Base-by-base conservation (phyloP, 805 yeast genomes). In the Soucietia sequanensis region DNA sequence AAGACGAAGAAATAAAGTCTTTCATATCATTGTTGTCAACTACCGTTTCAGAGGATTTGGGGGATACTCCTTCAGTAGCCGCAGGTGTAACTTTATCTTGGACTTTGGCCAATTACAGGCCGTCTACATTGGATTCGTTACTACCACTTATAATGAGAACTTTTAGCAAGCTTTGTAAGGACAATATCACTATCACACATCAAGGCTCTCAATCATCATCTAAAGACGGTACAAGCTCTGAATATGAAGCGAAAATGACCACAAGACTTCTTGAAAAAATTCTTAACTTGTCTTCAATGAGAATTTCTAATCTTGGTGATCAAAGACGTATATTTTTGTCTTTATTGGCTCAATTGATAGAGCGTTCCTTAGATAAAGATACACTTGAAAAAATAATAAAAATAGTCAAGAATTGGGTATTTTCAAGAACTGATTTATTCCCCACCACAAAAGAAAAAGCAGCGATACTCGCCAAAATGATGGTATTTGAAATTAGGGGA, bases 391-490 rank as follows among this genome's bases (percentile, higher is more conserved):
- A 81, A 51, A 84, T 93, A 30, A 78, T 91, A 17, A 71, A 72
- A 19, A 80, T 89, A 44, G 91, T 90, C 1, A 78, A 90, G 50
- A 74, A 75, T 11, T 93, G 99, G 99, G 91, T 90, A 0, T 89
- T 95, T 53, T 77, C 87, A 2, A 77, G 81, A 37, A 69, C 78
- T 4, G 96, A 87, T 44, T 70, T 87, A 15, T 89, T 89, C 68
- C 99, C 99, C 3, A 87, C 98, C 0, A 80, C 84, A 2, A 95
- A 93, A 55, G 99, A 93, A 52, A 93, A 93, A 56, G 96, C 98
- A 1, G 97, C 95, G 0, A 82, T 93, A 26, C 67, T 93, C 38
- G 76, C 90, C 10, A 93, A 93, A 60, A 89, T 95, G 96, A 78
- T 91, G 75, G 84, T 86, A 1, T 90, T 88, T 55, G 98, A 91